Conservation (phyloP, 805 yeast species). For the Ogataea methanolica region DNA sequence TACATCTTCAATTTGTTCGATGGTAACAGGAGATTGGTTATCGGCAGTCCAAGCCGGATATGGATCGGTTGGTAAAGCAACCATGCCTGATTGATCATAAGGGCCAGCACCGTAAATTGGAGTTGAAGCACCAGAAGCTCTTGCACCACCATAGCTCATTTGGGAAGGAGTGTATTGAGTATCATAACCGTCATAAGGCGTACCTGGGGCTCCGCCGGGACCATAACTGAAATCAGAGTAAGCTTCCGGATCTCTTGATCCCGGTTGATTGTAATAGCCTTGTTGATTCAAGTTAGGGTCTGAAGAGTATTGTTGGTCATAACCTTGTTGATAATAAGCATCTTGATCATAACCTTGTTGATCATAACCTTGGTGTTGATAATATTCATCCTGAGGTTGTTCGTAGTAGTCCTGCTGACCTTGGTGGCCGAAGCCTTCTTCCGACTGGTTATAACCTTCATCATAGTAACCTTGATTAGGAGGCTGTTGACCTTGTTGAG, state of each 20-base stretch:
- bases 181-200: constrained; percentile 62
- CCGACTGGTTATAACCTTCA: constrained; percentile 23
- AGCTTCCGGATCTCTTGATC: constrained; percentile 48
- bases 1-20: constrained; percentile 83
- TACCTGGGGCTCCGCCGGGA: constrained; percentile 56
- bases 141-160: constrained; percentile 79
- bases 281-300: constrained; percentile 34
- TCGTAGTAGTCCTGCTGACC: constrained; percentile 28
- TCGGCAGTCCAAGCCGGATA: constrained; percentile 99
- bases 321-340: constrained; percentile 39
- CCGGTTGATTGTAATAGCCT: constrained; percentile 52
- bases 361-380: constrained; percentile 26
- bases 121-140: constrained; percentile 91
- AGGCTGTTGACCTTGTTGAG: constrained; percentile 4
- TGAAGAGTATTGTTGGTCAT: constrained; percentile 43
- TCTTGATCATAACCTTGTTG: constrained; percentile 35
- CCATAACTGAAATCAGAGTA: constrained; percentile 60
- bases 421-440: constrained; percentile 19
- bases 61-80: constrained; percentile 83
- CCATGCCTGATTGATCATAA: constrained; percentile 39
- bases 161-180: constrained; percentile 68
- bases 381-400: too few species aligned
- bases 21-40: constrained; percentile 79
- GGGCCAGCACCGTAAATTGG: constrained; percentile 55
- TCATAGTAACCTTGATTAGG: constrained; percentile 23